These are phyloP conservation scores for Salix koriyanagi DNA, from an alignment of 345 rosid genomes.

Conservation along the genomic window DNA sequence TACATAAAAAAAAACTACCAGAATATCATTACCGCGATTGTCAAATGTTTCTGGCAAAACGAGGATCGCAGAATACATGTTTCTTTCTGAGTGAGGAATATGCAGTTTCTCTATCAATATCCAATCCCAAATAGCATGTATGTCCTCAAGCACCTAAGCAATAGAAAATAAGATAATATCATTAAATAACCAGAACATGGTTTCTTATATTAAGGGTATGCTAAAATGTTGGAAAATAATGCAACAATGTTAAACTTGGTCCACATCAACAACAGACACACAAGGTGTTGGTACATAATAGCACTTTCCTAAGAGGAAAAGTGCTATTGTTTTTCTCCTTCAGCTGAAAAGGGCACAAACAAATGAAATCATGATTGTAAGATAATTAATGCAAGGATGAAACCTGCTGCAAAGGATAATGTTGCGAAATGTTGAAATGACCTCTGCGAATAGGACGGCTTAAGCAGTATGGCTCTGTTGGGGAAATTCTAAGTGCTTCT, in stretches of 20 bases:
- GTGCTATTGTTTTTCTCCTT: not conserved
- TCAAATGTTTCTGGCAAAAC: constrained; percentile 86
- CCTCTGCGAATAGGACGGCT: constrained; percentile 86
- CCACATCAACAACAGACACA: not conserved
- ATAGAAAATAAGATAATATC: not conserved
- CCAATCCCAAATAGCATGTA: constrained; percentile 86
- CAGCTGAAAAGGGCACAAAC: not conserved
- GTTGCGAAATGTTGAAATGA: constrained; percentile 77
- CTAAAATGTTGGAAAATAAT: not conserved
- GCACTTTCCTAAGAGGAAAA: not conserved
- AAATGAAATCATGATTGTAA: not conserved
- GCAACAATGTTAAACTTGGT: not conserved
- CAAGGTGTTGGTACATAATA: not conserved
- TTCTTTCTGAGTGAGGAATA: constrained; percentile 61
- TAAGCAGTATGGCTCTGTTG: constrained; percentile 71
- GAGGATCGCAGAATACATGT: constrained; percentile 67
- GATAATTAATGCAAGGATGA: constrained; percentile 6
- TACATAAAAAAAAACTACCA: not conserved
- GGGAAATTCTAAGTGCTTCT: constrained; percentile 74
- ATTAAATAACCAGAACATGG: not conserved
- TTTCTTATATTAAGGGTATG: not conserved
- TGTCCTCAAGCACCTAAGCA: constrained; percentile 75
- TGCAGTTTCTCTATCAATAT: constrained; percentile 62
- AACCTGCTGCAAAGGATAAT: constrained; percentile 85
- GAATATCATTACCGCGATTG: constrained; percentile 55